Evolutionary conservation across 2,329 filamentous ascomycete genomes (phyloP), one percentile per base, ranked within the genome.

Genomic region (Ascochyta fabae): DNA sequence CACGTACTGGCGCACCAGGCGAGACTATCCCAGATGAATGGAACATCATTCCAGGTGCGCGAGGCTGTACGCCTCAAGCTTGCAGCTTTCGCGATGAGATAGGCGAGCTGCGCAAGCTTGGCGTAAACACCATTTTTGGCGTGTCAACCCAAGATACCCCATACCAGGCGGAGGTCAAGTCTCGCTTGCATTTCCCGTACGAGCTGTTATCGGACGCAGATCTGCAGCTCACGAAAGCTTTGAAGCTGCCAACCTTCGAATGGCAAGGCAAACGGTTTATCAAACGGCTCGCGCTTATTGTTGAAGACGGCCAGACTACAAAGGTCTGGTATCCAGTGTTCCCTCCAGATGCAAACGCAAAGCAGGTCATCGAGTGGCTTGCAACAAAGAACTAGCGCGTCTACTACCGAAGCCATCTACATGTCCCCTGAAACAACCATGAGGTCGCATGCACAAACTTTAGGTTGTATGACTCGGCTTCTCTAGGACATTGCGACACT

Each of bases 281-380:
- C 39, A 78, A 75, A 61, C 64, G 77, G 33, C 59, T 79, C 49
- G 73, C 70, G 42, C 58, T 80, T 53, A 75, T 73, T 9, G 59
- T 79, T 23, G 61, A 75, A 50, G 69, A 78, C 59, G 77, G 77
- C 6, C 74, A 65, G 60, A 69, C 80, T 33, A 58, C 73, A 40
- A 76, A 75, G 59, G 71, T 77, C 16, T 79, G 72, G 68, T 80
- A 79, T 69, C 77, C 75, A n/a, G 75, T 79, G 76, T 79, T 60
- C 74, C 58, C 77, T 45, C 75, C 78, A 15, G 70, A 78, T 58
- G 62, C 70, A 54, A 78, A 73, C 59, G 76, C 77, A 9, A 69
- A 70, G 53, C 70, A 77, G 51, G 70, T 77, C 33, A 59, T 76
- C 48, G 63, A 67, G 56, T 79, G 71, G 71, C 59, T 68, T 46